These are phyloP conservation scores for Fusarium algeriense DNA, from an alignment of 2,329 filamentous ascomycete species.

Conservation along the genomic window DNA sequence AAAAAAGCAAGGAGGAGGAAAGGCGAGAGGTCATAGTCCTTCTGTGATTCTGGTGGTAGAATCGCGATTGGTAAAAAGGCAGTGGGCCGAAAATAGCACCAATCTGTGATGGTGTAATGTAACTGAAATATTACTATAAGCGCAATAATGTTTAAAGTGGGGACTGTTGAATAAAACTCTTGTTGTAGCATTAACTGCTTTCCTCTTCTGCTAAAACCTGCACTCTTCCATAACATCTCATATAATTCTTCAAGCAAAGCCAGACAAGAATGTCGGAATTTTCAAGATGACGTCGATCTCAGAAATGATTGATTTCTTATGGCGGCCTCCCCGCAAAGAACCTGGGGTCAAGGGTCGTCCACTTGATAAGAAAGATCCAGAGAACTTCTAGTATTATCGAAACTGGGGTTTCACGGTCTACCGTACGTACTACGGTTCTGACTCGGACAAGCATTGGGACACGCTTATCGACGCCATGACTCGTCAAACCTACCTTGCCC, in stretches of 20 bases:
- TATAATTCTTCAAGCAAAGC: neutral
- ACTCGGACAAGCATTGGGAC: neutral
- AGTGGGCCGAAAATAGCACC: no score
- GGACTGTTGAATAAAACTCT: no score
- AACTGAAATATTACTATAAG: no score
- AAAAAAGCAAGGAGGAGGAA: no score
- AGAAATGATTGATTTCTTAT: neutral
- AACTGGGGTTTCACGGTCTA: neutral
- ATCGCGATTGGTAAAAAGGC: no score
- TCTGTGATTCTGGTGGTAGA: no score
- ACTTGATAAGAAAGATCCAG: neutral
- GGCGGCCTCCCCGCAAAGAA: neutral
- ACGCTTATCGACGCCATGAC: conserved; percentile 12
- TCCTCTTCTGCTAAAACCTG: neutral
- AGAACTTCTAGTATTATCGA: neutral
- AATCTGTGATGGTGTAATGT: no score
- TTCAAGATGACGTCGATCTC: neutral
- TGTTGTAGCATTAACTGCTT: neutral
- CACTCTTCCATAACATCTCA: neutral
- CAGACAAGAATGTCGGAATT: neutral
- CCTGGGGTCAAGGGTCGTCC: neutral
- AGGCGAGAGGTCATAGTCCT: no score
- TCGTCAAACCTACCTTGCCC: conserved; percentile 3
- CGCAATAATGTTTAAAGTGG: no score
- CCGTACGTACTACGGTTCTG: neutral